phyloP scores from a whole-genome alignment of 2,329 filamentous ascomycete genomes.

The Trichoderma asperellum region DNA sequence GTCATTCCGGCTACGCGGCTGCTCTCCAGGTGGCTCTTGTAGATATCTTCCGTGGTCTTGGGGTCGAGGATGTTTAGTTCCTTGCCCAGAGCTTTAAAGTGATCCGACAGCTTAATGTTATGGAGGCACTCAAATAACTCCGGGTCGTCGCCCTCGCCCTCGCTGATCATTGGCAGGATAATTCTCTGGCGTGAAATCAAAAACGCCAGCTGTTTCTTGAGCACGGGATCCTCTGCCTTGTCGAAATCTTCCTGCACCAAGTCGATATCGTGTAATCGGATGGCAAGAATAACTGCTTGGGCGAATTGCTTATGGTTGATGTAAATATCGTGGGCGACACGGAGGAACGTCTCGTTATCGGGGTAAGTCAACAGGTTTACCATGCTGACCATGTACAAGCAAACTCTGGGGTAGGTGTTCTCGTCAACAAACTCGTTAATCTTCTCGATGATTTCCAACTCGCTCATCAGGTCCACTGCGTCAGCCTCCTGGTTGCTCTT shows the following conservation, averaged over 20 bases:
- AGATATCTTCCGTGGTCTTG: slow-evolving; percentile 97
- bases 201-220: slow-evolving; percentile 94
- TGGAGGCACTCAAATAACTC: slow-evolving; percentile 82
- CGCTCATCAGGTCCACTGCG: slow-evolving; percentile 94
- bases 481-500: slow-evolving; percentile 98
- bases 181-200: slow-evolving; percentile 91
- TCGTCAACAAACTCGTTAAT: slow-evolving; percentile 89
- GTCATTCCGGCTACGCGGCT: slow-evolving; percentile 90
- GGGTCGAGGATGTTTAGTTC: slow-evolving; percentile 96
- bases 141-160: slow-evolving; percentile 69
- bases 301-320: slow-evolving; percentile 89
- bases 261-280: slow-evolving; percentile 84
- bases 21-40: slow-evolving; percentile 98
- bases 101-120: slow-evolving; percentile 84
- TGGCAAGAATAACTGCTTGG: slow-evolving; percentile 92
- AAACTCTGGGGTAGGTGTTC: slow-evolving; percentile 90
- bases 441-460: slow-evolving; percentile 94
- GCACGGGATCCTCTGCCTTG: slow-evolving; percentile 74
- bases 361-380: slow-evolving; percentile 96
- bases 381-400: slow-evolving; percentile 98
- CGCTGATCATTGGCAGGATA: slow-evolving; percentile 66
- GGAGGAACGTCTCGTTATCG: slow-evolving; percentile 94
- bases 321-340: slow-evolving; percentile 92
- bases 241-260: slow-evolving; percentile 83
- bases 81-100: slow-evolving; percentile 93